Conservation (phyloP, 768 basidiomycete species). For the Podaxis sp. region DNA sequence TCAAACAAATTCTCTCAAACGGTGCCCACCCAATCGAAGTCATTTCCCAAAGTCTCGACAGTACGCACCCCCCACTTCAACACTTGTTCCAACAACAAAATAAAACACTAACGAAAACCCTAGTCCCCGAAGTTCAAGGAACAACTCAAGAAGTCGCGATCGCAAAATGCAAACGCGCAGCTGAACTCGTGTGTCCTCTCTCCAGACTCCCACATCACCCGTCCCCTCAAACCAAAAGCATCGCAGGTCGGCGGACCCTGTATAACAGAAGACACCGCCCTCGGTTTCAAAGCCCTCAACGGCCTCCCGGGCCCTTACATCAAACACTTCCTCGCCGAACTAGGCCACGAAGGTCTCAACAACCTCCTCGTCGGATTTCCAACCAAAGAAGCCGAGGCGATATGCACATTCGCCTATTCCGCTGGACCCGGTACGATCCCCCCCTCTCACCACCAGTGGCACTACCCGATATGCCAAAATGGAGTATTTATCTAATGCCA, state of each 20-base stretch:
- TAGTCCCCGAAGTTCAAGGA: constrained; percentile 94
- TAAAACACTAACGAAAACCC: background rate
- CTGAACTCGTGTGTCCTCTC: constrained; percentile 57
- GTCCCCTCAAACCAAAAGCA: background rate
- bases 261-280: constrained; percentile 90
- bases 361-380: constrained; percentile 73
- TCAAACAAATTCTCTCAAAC: constrained; percentile 72
- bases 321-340: constrained; percentile 79
- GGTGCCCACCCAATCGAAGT: constrained; percentile 67
- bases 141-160: constrained; percentile 85
- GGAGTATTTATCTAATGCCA: background rate
- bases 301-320: constrained; percentile 97
- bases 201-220: background rate
- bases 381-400: constrained; percentile 76
- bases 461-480: background rate
- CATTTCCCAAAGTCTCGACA: constrained; percentile 73
- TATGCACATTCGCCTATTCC: constrained; percentile 96
- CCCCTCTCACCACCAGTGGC: background rate
- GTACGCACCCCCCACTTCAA: constrained; percentile 29
- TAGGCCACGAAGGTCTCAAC: constrained; percentile 92
- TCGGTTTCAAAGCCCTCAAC: constrained; percentile 83
- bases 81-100: background rate
- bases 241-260: constrained; percentile 42
- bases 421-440: constrained; percentile 57
- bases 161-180: constrained; percentile 83